Evolutionary conservation across 2,329 filamentous ascomycete species (phyloP), one percentile per base, ranked within the genome.

Genomic region (Chrysosphaeria jannelii): DNA sequence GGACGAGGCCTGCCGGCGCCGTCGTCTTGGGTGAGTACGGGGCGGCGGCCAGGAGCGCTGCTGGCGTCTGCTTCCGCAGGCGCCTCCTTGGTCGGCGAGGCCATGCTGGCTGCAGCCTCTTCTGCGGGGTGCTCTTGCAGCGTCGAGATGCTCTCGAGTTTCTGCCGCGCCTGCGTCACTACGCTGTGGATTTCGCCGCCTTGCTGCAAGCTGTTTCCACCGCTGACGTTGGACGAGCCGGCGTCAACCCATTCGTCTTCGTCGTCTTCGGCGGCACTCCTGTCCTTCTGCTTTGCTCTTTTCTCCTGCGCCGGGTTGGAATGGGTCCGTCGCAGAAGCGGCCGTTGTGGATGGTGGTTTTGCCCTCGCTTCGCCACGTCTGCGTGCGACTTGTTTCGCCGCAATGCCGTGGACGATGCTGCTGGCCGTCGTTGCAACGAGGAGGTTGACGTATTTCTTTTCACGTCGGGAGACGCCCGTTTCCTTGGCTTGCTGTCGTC

Each of bases 201-300:
- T n/a, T n/a, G n/a, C n/a, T n/a, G n/a, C n/a, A n/a, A n/a, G n/a
- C n/a, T n/a, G n/a, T n/a, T n/a, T n/a, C n/a, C n/a, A n/a, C n/a
- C 28, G 21, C 25, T 29, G 47, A 54, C 8, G 48, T 50, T 61
- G 27, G 57, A 63, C 22, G 50, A 51, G 39, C 59, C 66, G 28
- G 61, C 60, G 40, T 69, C 63, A 20, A 67, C 57, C 63, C 63
- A 68, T 44, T 61, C 61, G 47, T 62, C 58, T 24, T 58, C 52
- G 19, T 39, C 39, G 20, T 45, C 41, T 15, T 40, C 40, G 20
- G 40, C 40, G 21, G 37, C 5, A 16, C 17, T 18, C 13, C 7
- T 7, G 16, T 18, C 16, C 7, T 18, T 23, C 18, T 9, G 19
- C 4, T 16, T 17, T 14, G 25, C 26, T 32, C 44, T 48, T 30